Evolutionary conservation across 495 filamentous ascomycete species (phyloP).

Genomic region (Amphirosellinia nigrospora): DNA sequence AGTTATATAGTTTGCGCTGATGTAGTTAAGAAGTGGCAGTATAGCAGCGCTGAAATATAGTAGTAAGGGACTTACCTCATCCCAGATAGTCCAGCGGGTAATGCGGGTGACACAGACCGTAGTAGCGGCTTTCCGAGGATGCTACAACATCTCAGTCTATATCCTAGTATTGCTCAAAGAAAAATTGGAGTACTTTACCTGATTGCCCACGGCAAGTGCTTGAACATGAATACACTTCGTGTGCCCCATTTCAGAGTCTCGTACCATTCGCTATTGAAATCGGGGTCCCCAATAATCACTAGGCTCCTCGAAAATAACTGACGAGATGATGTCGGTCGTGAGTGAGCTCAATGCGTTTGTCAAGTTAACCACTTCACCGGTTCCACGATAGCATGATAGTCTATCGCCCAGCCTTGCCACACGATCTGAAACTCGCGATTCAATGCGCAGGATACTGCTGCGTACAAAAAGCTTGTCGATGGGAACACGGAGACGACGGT

Average conservation of each 20-base stretch:
- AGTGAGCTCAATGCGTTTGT: slow-evolving; percentile 14
- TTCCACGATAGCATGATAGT: neutral
- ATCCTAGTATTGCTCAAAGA: neutral
- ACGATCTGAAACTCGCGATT: slow-evolving; percentile 7
- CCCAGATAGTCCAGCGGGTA: slow-evolving; percentile 15
- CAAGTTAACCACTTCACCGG: slow-evolving; percentile 8
- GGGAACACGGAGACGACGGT: slow-evolving; percentile 3
- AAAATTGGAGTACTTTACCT: neutral
- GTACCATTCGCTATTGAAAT: slow-evolving; percentile 14
- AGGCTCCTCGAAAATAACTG: slow-evolving; percentile 12
- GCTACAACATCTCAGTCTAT: neutral
- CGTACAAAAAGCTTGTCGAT: slow-evolving; percentile 6
- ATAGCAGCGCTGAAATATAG: neutral
- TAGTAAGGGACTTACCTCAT: slow-evolving; percentile 5
- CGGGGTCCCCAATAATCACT: slow-evolving; percentile 15
- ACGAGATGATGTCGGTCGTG: slow-evolving; percentile 16
- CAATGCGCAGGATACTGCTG: slow-evolving; percentile 4
- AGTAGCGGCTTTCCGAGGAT: neutral
- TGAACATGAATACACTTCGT: slow-evolving; percentile 8
- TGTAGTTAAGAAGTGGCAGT: neutral
- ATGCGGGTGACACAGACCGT: neutral
- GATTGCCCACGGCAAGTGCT: slow-evolving; percentile 14
- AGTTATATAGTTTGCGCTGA: neutral
- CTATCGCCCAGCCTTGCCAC: slow-evolving; percentile 8
- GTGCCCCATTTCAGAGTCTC: slow-evolving; percentile 15